Evolutionary conservation across 208 protist genomes (phyloP).

Genomic region (Trichomonas gallinae): DNA sequence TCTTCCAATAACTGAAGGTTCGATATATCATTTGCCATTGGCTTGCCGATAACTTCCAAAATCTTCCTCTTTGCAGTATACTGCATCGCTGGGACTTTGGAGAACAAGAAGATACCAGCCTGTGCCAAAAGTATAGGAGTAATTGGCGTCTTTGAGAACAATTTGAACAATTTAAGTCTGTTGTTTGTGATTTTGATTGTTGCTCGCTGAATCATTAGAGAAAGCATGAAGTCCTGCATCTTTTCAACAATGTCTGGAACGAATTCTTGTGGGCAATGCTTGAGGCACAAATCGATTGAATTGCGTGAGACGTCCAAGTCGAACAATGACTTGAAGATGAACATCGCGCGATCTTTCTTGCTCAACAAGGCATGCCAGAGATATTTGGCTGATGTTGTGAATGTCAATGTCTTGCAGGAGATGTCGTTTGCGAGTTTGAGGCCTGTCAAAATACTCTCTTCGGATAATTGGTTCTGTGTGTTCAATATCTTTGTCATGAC

Average conservation of each 20-base stretch:
- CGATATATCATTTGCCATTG: not conserved
- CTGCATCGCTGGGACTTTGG: not conserved
- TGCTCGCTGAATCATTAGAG: not conserved
- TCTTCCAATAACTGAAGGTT: not conserved
- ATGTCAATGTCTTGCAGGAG: not conserved
- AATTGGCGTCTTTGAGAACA: not conserved
- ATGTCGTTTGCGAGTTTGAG: not conserved
- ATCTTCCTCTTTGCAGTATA: not conserved
- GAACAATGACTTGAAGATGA: not conserved
- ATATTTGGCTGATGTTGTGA: not conserved
- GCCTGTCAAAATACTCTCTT: not conserved
- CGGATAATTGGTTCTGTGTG: not conserved
- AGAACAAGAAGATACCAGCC: not conserved
- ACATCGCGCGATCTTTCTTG: not conserved
- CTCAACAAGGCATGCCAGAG: not conserved
- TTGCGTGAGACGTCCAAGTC: not conserved
- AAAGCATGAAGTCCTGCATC: not conserved
- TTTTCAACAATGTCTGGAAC: not conserved
- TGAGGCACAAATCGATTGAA: not conserved
- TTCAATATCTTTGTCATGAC: not conserved
- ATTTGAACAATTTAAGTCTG: not conserved
- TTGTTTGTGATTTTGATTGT: not conserved
- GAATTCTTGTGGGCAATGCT: not conserved
- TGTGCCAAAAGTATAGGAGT: not conserved
- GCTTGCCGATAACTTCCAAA: not conserved